Evolutionary conservation across 78 protist genomes (phyloP).

Genomic region (Cavenderia fasciculata): DNA sequence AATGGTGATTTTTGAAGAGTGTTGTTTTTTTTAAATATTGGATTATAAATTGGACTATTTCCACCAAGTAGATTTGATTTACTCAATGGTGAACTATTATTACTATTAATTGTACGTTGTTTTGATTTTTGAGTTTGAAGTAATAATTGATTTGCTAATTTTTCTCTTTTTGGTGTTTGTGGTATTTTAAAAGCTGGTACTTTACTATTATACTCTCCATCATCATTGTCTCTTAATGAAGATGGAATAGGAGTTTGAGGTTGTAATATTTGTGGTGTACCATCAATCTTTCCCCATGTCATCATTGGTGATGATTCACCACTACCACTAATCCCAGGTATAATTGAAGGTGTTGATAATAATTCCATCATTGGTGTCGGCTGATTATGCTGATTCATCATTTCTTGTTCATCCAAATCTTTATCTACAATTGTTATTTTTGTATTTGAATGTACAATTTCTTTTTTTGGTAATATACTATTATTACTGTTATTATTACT

Average conservation of each 20-base stretch:
- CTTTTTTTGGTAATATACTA: constrained; percentile 20
- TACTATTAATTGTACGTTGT: too few species aligned
- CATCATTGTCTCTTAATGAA: constrained; percentile 1
- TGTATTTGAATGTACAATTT: constrained; percentile 25
- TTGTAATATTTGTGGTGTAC: constrained; percentile 56
- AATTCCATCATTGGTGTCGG: constrained; percentile 13
- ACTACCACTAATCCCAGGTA: background rate
- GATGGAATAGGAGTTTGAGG: constrained; percentile 2
- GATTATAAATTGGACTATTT: too few species aligned
- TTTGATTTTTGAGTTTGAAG: too few species aligned
- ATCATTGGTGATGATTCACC: constrained; percentile 80
- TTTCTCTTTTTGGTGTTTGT: constrained; percentile 52
- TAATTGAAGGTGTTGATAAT: constrained; percentile 35
- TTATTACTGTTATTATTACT: background rate
- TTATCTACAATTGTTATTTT: constrained; percentile 26
- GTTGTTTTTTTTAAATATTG: too few species aligned
- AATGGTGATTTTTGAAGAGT: too few species aligned
- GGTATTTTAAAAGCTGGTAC: constrained; percentile 69
- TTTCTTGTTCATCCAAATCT: too few species aligned
- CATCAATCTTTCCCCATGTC: constrained; percentile 86
- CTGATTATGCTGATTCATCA: too few species aligned
- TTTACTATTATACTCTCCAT: too few species aligned
- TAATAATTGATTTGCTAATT: constrained; percentile 16
- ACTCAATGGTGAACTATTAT: too few species aligned
- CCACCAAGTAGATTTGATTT: too few species aligned